Percentiles rank a stretch among this genome's conserved stretches.
phyloP scores from a whole-genome alignment of 768 basidiomycete genomes.

The Auricularia sp. region DNA sequence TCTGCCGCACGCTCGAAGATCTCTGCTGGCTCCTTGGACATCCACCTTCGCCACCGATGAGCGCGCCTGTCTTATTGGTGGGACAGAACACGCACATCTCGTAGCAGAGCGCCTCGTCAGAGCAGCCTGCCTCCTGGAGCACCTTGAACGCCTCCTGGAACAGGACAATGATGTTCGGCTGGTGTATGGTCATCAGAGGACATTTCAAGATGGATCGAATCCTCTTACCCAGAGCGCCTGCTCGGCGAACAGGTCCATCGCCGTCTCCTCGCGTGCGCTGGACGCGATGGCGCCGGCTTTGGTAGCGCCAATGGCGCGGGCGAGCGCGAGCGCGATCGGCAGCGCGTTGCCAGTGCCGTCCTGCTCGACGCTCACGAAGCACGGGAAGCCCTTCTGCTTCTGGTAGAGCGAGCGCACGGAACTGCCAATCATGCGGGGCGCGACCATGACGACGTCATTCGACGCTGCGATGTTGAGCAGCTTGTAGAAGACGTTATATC shows the following conservation, averaged over 20 bases:
- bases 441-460: slow-evolving; percentile 58
- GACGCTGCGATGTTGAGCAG: slow-evolving; percentile 40
- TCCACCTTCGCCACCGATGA: slow-evolving; percentile 38
- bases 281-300: slow-evolving; percentile 55
- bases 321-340: slow-evolving; percentile 39
- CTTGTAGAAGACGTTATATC: slow-evolving; percentile 56
- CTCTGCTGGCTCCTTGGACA: slow-evolving; percentile 62
- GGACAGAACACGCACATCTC: slow-evolving; percentile 39
- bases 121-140: slow-evolving; percentile 53
- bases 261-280: slow-evolving; percentile 51
- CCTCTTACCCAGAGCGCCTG: slow-evolving; percentile 24
- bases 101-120: slow-evolving; percentile 55
- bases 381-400: slow-evolving; percentile 53
- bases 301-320: slow-evolving; percentile 49
- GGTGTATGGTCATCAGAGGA: too few relatives aligned
- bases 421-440: slow-evolving; percentile 58
- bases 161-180: slow-evolving; percentile 54
- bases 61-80: not conserved
- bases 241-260: slow-evolving; percentile 52
- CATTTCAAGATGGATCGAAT: too few relatives aligned
- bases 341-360: slow-evolving; percentile 43
- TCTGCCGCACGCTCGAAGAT: slow-evolving; percentile 60
- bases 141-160: slow-evolving; percentile 56
- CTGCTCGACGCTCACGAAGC: slow-evolving; percentile 55
- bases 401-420: slow-evolving; percentile 52